Evolutionary conservation across 148 eudicot species (phyloP).

Genomic region (Polygonum aviculare): DNA sequence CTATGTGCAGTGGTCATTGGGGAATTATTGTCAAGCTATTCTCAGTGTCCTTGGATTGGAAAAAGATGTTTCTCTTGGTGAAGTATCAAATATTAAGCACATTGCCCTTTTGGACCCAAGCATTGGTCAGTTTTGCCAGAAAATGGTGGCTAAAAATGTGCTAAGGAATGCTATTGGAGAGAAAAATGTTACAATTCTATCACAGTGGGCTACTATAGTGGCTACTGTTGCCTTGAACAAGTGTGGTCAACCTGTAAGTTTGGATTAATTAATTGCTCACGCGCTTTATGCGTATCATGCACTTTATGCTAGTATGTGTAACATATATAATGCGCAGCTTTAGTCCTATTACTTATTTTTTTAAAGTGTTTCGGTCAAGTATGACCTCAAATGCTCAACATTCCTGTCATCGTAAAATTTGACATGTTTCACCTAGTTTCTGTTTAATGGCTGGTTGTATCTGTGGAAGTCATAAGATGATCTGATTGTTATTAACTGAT

Average conservation of each 20-base stretch:
- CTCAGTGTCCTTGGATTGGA: slow-evolving; percentile 46
- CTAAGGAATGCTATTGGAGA: slow-evolving; percentile 89
- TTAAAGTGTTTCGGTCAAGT: not conserved
- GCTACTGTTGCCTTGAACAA: slow-evolving; percentile 59
- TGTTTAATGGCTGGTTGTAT: not conserved
- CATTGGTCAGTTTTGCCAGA: slow-evolving; percentile 78
- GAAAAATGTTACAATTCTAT: slow-evolving; percentile 46
- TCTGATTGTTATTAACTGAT: not conserved
- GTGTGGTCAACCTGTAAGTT: slow-evolving; percentile 88
- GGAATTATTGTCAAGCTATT: slow-evolving; percentile 57
- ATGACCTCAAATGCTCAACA: slow-evolving; percentile 5
- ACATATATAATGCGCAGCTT: not conserved
- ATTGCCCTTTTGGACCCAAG: slow-evolving; percentile 66
- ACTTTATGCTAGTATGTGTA: not conserved
- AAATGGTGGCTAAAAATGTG: slow-evolving; percentile 60
- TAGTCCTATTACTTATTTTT: not conserved
- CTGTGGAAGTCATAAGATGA: not conserved
- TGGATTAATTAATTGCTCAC: not conserved
- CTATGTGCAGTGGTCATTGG: slow-evolving; percentile 66
- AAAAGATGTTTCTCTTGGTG: slow-evolving; percentile 25
- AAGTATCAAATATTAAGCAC: slow-evolving; percentile 26
- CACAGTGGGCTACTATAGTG: slow-evolving; percentile 66
- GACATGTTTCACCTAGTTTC: not conserved
- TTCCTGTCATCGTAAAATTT: not conserved
- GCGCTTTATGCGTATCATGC: not conserved